Evolutionary conservation across 1,284 basidiomycete species (phyloP).

Genomic region (Ceratobasidium theobromae): DNA sequence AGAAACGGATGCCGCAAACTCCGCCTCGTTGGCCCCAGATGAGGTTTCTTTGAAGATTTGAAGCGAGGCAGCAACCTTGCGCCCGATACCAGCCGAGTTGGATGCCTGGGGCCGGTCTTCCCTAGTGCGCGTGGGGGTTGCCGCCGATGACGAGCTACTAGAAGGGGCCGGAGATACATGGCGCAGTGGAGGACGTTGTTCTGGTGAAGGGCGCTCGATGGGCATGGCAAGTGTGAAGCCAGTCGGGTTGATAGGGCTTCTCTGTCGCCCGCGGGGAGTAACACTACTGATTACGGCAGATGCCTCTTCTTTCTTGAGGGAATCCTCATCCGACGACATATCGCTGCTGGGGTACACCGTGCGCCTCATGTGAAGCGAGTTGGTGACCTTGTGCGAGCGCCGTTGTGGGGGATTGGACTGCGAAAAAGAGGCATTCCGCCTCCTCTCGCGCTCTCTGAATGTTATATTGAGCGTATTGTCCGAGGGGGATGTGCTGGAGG

Average conservation of each 20-base stretch:
- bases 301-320: constrained; percentile 1
- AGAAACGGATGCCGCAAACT: constrained; percentile 26
- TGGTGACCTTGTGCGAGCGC: constrained; percentile 14
- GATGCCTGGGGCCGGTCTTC: constrained; percentile 22
- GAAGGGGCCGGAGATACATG: constrained; percentile 26
- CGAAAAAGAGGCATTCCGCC: constrained; percentile 18
- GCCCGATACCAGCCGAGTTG: constrained; percentile 57
- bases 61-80: constrained; percentile 76
- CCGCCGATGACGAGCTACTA: constrained; percentile 28
- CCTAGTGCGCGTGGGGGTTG: constrained; percentile 34
- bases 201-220: constrained; percentile 3
- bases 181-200: neutral
- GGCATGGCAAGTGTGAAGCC: constrained; percentile 12
- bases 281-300: constrained; percentile 23
- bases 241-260: constrained; percentile 12
- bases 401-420: constrained; percentile 1
- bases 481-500: constrained; percentile 13
- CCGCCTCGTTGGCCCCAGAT: constrained; percentile 14
- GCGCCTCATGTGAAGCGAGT: constrained; percentile 1
- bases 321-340: constrained; percentile 27
- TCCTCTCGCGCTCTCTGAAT: constrained; percentile 15
- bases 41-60: constrained; percentile 75
- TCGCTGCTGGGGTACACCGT: constrained; percentile 8
- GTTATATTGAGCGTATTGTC: constrained; percentile 17
- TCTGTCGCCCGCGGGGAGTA: constrained; percentile 8